These are phyloP conservation scores for Citrullus mucosospermus DNA, from an alignment of 306 rosid species.

Conservation along the genomic window DNA sequence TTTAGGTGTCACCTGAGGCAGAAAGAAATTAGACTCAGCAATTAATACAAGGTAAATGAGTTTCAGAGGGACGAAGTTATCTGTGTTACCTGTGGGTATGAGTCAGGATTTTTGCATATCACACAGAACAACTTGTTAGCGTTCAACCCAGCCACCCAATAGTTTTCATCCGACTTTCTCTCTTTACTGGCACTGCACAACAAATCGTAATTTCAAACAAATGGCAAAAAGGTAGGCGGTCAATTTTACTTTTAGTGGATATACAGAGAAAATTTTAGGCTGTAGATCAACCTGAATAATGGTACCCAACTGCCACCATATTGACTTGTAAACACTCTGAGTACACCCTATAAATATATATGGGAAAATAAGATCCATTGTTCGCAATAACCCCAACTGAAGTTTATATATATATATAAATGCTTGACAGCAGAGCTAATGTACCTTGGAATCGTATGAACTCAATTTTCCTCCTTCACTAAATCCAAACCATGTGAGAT, in stretches of 20 bases:
- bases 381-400: slow-evolving; percentile 6
- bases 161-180: slow-evolving; percentile 57
- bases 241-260: neutral
- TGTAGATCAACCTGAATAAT: slow-evolving; percentile 60
- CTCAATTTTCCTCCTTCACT: slow-evolving; percentile 79
- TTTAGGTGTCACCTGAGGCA: slow-evolving; percentile 70
- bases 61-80: slow-evolving; percentile 1
- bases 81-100: slow-evolving; percentile 59
- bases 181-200: slow-evolving; percentile 62
- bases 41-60: slow-evolving; percentile 6
- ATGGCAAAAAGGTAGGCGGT: neutral
- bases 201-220: slow-evolving; percentile 4
- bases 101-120: slow-evolving; percentile 53
- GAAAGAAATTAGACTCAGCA: slow-evolving; percentile 13
- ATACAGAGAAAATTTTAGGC: neutral
- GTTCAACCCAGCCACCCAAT: slow-evolving; percentile 85
- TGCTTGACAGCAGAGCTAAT: slow-evolving; percentile 2
- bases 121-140: slow-evolving; percentile 71
- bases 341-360: slow-evolving; percentile 46
- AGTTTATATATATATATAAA: neutral
- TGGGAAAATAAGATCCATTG: slow-evolving; percentile 2
- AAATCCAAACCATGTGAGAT: slow-evolving; percentile 79
- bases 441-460: slow-evolving; percentile 87
- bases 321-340: slow-evolving; percentile 67
- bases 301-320: slow-evolving; percentile 95